Evolutionary conservation across 2,329 filamentous ascomycete genomes (phyloP).

Genomic region (Colletotrichum simmondsii): DNA sequence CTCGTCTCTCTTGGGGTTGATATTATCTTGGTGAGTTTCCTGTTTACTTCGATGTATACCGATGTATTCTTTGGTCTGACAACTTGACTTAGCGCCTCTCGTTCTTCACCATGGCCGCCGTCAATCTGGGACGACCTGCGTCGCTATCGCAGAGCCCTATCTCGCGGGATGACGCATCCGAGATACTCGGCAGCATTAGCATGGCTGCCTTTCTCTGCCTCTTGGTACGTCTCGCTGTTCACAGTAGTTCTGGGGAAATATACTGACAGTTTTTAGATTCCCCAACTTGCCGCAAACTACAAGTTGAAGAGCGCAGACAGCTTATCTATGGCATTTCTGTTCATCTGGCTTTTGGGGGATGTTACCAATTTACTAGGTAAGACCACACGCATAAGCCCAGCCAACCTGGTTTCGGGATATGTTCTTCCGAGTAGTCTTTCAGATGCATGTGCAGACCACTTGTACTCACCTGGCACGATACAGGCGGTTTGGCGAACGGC

Average conservation of each 20-base stretch:
- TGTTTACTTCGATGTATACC: background rate
- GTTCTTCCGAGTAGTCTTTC: background rate
- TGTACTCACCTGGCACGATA: background rate
- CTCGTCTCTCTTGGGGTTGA: too few species aligned
- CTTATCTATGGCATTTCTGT: constrained; percentile 24
- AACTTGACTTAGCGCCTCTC: background rate
- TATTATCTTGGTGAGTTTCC: background rate
- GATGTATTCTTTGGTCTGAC: background rate
- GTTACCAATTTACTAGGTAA: constrained; percentile 18
- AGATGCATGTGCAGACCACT: background rate
- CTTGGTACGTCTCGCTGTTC: background rate
- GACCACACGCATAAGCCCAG: background rate
- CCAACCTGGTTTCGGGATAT: background rate
- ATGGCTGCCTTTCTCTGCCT: constrained; percentile 31
- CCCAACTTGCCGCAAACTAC: constrained; percentile 21
- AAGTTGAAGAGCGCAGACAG: constrained; percentile 20
- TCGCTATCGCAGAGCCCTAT: background rate
- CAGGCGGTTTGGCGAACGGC: constrained; percentile 12
- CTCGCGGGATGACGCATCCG: constrained; percentile 9
- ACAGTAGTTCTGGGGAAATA: accelerated
- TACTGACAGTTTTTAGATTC: background rate
- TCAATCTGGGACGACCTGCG: background rate
- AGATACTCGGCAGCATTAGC: constrained; percentile 28
- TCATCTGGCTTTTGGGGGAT: constrained; percentile 19
- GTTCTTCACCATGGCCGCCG: background rate